Evolutionary conservation across 352 stramenopile species (phyloP).

Genomic region (Phytophthora sansomeana): DNA sequence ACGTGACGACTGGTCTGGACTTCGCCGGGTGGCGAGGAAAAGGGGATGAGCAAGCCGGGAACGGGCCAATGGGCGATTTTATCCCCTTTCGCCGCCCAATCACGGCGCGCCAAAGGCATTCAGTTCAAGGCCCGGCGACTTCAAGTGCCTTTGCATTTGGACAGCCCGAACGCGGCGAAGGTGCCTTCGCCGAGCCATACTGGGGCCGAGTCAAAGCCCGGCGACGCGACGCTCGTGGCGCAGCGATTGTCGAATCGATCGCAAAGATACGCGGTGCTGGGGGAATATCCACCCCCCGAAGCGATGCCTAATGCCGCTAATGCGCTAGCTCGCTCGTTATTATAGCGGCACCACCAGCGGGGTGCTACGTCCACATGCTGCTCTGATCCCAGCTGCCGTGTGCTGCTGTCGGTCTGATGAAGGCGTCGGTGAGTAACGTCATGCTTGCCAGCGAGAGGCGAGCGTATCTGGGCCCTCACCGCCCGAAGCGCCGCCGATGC

Average conservation of each 20-base stretch:
- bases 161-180: slow-evolving; percentile 9
- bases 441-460: no score
- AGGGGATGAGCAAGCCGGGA: slow-evolving; percentile 5
- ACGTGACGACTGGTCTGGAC: slow-evolving; percentile 41
- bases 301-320: slow-evolving; percentile 1
- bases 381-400: slow-evolving; percentile 34
- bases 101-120: slow-evolving; percentile 19
- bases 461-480: neutral
- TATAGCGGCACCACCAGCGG: neutral
- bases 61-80: slow-evolving; percentile 25
- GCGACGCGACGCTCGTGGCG: slow-evolving; percentile 31
- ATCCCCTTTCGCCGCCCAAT: slow-evolving; percentile 20
- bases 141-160: slow-evolving; percentile 18
- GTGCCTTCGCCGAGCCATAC: slow-evolving; percentile 16
- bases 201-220: slow-evolving; percentile 12
- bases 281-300: slow-evolving; percentile 29
- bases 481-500: slow-evolving; percentile 13
- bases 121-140: slow-evolving; percentile 24
- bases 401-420: slow-evolving; percentile 7
- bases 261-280: slow-evolving; percentile 25
- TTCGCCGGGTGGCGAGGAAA: slow-evolving; percentile 20
- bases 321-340: neutral
- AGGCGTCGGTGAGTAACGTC: slow-evolving; percentile 22
- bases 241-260: slow-evolving; percentile 39
- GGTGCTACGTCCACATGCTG: slow-evolving; percentile 18